phyloP scores from a whole-genome alignment of 805 yeast species.

The Metschnikowia sp. region DNA sequence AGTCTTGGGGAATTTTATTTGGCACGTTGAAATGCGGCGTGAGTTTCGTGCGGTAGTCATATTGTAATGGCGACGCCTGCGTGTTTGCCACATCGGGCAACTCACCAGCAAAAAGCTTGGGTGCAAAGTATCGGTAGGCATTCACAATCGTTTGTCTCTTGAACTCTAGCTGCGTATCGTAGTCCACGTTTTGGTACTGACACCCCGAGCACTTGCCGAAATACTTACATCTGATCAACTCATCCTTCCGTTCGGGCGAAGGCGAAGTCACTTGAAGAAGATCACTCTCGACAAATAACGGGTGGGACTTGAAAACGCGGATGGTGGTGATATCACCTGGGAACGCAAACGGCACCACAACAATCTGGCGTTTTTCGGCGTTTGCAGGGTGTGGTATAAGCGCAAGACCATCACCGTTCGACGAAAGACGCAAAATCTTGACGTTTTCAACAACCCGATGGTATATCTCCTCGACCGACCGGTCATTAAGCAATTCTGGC shows the following conservation, averaged over 20 bases:
- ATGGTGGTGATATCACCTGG: conserved; percentile 80
- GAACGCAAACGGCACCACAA: conserved; percentile 78
- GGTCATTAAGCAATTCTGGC: conserved; percentile 58
- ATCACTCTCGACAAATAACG: conserved; percentile 72
- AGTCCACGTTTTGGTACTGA: conserved; percentile 80
- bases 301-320: conserved; percentile 75
- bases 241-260: conserved; percentile 47
- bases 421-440: conserved; percentile 53
- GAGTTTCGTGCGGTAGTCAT: conserved; percentile 81
- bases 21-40: conserved; percentile 95
- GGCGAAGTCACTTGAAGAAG: conserved; percentile 46
- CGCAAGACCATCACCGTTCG: conserved; percentile 88
- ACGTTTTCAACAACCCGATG: conserved; percentile 62
- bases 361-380: conserved; percentile 50
- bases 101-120: conserved; percentile 39
- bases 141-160: conserved; percentile 73
- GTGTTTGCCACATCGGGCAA: conserved; percentile 66
- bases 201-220: conserved; percentile 95
- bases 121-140: conserved; percentile 79
- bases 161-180: conserved; percentile 66
- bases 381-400: conserved; percentile 58
- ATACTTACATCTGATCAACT: conserved; percentile 69
- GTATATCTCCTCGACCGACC: conserved; percentile 42
- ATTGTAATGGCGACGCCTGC: conserved; percentile 72
- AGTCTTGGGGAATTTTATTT: conserved; percentile 38